Evolutionary conservation across 2,329 filamentous ascomycete species (phyloP).

Genomic region (Dactylellina cionopaga): DNA sequence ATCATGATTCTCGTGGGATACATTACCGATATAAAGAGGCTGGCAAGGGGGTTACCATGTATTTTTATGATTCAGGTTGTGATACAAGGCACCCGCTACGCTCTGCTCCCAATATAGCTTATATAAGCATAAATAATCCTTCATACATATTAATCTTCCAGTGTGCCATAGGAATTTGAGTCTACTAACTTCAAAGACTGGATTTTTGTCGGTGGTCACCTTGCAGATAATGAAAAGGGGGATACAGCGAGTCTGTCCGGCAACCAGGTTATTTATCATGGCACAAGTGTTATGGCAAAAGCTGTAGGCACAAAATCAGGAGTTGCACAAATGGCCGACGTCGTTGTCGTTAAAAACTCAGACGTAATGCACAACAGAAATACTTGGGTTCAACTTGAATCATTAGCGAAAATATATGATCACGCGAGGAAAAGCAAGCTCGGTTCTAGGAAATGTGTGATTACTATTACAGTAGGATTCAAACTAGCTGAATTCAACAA

Average conservation of each 20-base stretch:
- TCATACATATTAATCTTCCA: background rate
- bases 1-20: background rate
- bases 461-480: background rate
- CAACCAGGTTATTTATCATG: background rate
- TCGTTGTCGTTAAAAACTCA: background rate
- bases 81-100: conserved; percentile 9
- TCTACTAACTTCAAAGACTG: conserved; percentile 7
- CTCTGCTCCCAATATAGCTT: background rate
- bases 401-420: background rate
- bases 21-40: conserved; percentile 4
- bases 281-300: background rate
- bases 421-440: background rate
- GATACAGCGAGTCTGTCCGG: background rate
- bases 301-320: background rate
- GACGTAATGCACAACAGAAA: background rate
- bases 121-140: background rate
- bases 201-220: background rate
- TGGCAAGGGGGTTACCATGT: background rate
- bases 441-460: background rate
- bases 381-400: background rate
- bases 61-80: conserved; percentile 3
- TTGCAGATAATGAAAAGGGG: background rate
- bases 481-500: background rate
- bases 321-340: background rate
- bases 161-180: conserved; percentile 1